These are phyloP conservation scores for Lactarius akahatsu DNA, from an alignment of 768 basidiomycete species.

Conservation along the genomic window DNA sequence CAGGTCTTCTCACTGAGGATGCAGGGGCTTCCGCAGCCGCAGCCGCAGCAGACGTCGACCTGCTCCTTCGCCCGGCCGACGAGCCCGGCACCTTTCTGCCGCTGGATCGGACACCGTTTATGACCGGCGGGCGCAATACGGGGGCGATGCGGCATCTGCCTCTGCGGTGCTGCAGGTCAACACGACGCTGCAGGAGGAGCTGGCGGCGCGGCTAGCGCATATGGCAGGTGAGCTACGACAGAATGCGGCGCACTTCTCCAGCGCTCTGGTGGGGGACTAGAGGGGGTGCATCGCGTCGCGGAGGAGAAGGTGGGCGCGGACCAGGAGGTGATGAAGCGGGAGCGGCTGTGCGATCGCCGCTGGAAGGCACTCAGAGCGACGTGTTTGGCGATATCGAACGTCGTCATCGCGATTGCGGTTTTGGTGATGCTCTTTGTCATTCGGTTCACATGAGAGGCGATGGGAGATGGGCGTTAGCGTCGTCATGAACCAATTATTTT, in stretches of 20 bases:
- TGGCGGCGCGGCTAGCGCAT: constrained; percentile 60
- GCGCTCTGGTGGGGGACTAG: too few species aligned
- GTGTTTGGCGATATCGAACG: constrained; percentile 48
- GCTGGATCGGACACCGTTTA: constrained; percentile 30
- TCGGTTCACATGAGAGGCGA: constrained; percentile 49
- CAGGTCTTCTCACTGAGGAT: constrained; percentile 13
- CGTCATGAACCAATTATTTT: too few species aligned
- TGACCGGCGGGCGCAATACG: constrained; percentile 4
- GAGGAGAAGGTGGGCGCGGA: too few species aligned
- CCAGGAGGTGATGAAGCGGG: too few species aligned
- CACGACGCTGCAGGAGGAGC: constrained; percentile 37
- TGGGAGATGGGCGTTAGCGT: background rate
- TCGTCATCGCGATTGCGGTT: constrained; percentile 71
- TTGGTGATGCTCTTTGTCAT: constrained; percentile 71
- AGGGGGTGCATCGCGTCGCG: too few species aligned
- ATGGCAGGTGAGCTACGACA: constrained; percentile 88
- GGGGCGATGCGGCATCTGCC: constrained; percentile 33
- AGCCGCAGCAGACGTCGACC: constrained; percentile 3
- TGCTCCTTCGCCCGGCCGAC: constrained; percentile 15
- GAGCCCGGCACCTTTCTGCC: constrained; percentile 34
- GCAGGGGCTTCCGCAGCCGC: background rate
- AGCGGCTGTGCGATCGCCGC: constrained; percentile 33
- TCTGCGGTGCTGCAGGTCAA: constrained; percentile 39
- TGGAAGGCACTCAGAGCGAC: constrained; percentile 53
- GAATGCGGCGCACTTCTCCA: constrained; percentile 48